Percentiles rank a stretch among this genome's conserved stretches.
phyloP scores from a whole-genome alignment of 164 flowering plant genomes.

The Nymphaea colorata region DNA sequence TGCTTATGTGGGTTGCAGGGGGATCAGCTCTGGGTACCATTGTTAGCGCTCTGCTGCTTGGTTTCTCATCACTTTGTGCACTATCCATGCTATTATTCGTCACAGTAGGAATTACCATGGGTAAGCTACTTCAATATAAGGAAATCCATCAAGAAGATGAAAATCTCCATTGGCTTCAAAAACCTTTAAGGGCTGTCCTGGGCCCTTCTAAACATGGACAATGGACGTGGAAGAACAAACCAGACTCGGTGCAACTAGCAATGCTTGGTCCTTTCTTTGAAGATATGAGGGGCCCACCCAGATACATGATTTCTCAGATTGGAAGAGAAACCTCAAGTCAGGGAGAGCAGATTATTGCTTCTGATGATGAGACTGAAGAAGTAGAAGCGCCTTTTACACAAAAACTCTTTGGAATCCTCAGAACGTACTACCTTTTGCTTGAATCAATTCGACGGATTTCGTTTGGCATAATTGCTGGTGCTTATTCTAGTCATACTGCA shows the following conservation, averaged over 20 bases:
- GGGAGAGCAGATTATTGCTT: slow-evolving; percentile 52
- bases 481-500: slow-evolving; percentile 25
- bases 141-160: slow-evolving; percentile 83
- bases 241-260: slow-evolving; percentile 30
- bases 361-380: slow-evolving; percentile 94
- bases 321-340: slow-evolving; percentile 24
- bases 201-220: slow-evolving; percentile 97
- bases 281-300: slow-evolving; percentile 90
- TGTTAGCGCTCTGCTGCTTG: slow-evolving; percentile 48
- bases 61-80: slow-evolving; percentile 26
- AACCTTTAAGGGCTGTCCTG: slow-evolving; percentile 53
- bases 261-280: slow-evolving; percentile 77
- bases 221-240: slow-evolving; percentile 82
- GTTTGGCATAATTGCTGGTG: slow-evolving; percentile 63
- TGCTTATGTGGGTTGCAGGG: slow-evolving; percentile 23
- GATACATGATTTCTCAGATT: slow-evolving; percentile 87
- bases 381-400: slow-evolving; percentile 92
- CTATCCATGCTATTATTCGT: slow-evolving; percentile 57
- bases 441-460: slow-evolving; percentile 48
- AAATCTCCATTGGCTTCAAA: slow-evolving; percentile 74
- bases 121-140: slow-evolving; percentile 85
- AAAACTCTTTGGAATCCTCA: slow-evolving; percentile 74
- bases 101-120: slow-evolving; percentile 71
- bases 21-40: slow-evolving; percentile 34
- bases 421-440: slow-evolving; percentile 76